Evolutionary conservation across 148 eudicot genomes (phyloP).

Genomic region (Rhododendron mucronatum): DNA sequence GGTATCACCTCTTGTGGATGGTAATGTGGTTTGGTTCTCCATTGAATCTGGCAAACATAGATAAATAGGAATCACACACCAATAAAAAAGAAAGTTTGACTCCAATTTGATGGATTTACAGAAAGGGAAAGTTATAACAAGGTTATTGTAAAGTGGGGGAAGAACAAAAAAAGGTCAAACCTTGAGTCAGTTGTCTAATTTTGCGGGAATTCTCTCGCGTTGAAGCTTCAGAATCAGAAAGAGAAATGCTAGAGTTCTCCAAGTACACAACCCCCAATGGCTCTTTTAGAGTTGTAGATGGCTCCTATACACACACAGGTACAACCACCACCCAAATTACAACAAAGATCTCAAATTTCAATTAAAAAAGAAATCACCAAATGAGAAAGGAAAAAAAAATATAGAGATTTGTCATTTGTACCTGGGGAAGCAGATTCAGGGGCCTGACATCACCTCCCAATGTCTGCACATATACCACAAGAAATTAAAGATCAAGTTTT

Average conservation of each 20-base stretch:
- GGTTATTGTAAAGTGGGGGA: not conserved
- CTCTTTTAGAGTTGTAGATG: conserved; percentile 36
- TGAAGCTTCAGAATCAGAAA: conserved; percentile 18
- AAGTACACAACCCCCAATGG: conserved; percentile 51
- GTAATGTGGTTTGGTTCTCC: conserved; percentile 30
- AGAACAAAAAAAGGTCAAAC: conserved; percentile 21
- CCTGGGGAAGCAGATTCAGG: conserved; percentile 71
- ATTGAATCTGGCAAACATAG: conserved; percentile 16
- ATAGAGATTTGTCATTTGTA: conserved; percentile 5
- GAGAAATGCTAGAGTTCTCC: conserved; percentile 24
- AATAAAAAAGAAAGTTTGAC: not conserved
- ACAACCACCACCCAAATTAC: not conserved
- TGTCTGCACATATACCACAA: conserved; percentile 32
- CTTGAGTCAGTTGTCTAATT: conserved; percentile 54
- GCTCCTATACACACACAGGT: conserved; percentile 39
- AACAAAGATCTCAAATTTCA: not conserved
- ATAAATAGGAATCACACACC: not conserved
- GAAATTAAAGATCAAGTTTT: not conserved
- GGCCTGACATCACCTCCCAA: conserved; percentile 39
- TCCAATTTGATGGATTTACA: not conserved
- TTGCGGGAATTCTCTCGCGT: conserved; percentile 26
- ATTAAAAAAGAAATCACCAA: not conserved
- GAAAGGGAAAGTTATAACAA: not conserved
- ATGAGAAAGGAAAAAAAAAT: not conserved
- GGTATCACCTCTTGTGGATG: not conserved